Base-by-base conservation (phyloP, 768 basidiomycete species). In the Leucosporidium creatinivorum region DNA sequence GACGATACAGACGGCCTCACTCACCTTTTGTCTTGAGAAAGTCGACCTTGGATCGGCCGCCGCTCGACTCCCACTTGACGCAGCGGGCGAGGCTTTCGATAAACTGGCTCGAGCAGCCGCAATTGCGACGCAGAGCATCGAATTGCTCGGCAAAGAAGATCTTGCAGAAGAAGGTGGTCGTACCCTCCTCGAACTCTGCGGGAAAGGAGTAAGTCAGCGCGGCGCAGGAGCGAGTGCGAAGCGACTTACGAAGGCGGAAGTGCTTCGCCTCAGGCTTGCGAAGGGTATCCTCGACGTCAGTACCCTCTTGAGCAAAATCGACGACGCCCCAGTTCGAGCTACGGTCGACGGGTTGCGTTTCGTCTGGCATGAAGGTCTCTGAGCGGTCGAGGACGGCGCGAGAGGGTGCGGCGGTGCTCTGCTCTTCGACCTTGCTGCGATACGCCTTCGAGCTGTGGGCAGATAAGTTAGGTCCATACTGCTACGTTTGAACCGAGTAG, bases 61-160 rank as follows among this genome's bases (percentile, higher is more conserved):
- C 96, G 64, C 84, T 87, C 1, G 91, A 87, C 75, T 98, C 87
- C 90, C 93, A 99, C 77, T 94, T 94, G 69, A 94, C 84, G 77
- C 96, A 99, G 31, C 94, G 83, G 0, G 96, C 87, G 21, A 99
- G 80, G 0, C 91, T 93, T 77, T 97, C 93, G 51, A 98, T 85
- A 80, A 97, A 91, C 73, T 89, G 92, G 75, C 87, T 87, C 74
- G 96, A 91, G 75, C 92, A 96, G 69, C 93, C 90, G 73, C 94
- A 98, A 23, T 88, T 92, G 44, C 89, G 83, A 19, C 96, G 86
- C 52, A 99, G 78, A 4, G 90, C 91, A 73, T 98, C 93, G 72
- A 99, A 99, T 76, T 96, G 93, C 76, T 98, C 94, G 1, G 93
- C 92, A 77, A 91, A 97, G 55, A 98, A 85, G 66, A 97, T 87